phyloP scores from a whole-genome alignment of 2,329 filamentous ascomycete species.

The Gremmenia infestans region DNA sequence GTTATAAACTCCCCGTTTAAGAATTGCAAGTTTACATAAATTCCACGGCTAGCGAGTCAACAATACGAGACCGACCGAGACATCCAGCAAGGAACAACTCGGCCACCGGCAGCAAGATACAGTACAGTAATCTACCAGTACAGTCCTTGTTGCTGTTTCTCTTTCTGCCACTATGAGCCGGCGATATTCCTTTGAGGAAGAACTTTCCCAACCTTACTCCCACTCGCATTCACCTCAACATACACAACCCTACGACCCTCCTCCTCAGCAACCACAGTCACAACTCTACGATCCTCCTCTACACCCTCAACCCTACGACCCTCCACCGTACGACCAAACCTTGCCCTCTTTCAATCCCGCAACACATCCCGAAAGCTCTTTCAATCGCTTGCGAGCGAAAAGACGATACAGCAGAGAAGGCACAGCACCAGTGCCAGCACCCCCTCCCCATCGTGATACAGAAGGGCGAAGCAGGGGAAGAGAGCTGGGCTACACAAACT shows the following conservation, averaged over 20 bases:
- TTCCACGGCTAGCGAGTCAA: background rate
- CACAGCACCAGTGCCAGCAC: conserved; percentile 22
- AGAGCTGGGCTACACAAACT: conserved; percentile 21
- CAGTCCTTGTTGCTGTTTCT: background rate
- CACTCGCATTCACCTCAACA: background rate
- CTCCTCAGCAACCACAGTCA: conserved; percentile 6
- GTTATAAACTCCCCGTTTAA: no score
- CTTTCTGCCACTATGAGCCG: conserved; percentile 9
- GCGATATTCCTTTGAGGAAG: conserved; percentile 21
- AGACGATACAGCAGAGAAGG: conserved; percentile 17
- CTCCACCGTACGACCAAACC: conserved; percentile 7
- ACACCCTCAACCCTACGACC: conserved; percentile 8
- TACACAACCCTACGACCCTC: background rate
- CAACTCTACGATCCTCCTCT: conserved; percentile 3
- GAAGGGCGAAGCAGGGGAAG: conserved; percentile 24
- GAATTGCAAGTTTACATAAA: no score
- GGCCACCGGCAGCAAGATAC: background rate
- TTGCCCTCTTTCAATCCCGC: conserved; percentile 12
- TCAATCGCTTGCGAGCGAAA: conserved; percentile 22
- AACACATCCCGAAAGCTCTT: conserved; percentile 24
- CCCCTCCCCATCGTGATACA: conserved; percentile 29
- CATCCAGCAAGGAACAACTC: background rate
- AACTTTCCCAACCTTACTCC: background rate
- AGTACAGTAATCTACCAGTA: no score
- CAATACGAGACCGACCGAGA: background rate